Conservation (phyloP, 2,329 filamentous ascomycete genomes). For the Pyrenophora graminea region DNA sequence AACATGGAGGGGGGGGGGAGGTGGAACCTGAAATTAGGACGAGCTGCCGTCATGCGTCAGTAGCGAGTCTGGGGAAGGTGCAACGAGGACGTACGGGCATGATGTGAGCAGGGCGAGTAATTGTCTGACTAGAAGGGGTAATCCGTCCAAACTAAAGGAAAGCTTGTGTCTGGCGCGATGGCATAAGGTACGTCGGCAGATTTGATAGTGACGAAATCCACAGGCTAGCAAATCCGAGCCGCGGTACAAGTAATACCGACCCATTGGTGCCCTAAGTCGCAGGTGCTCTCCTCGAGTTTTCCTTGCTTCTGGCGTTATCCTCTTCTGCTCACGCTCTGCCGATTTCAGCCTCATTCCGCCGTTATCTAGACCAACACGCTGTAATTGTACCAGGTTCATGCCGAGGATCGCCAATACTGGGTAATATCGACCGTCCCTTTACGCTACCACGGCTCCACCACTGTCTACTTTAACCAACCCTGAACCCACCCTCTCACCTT, state of each 20-base stretch:
- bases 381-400: slow-evolving; percentile 19
- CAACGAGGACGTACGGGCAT: slow-evolving; percentile 36
- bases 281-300: background rate
- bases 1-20: slow-evolving; percentile 3
- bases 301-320: slow-evolving; percentile 2
- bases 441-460: slow-evolving; percentile 25
- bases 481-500: slow-evolving; percentile 21
- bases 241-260: slow-evolving; percentile 21
- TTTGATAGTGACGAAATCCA: slow-evolving; percentile 25
- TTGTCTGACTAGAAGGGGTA: slow-evolving; percentile 4
- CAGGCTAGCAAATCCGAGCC: slow-evolving; percentile 20
- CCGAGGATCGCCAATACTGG: slow-evolving; percentile 15
- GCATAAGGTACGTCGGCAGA: slow-evolving; percentile 20
- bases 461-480: slow-evolving; percentile 24
- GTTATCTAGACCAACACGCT: slow-evolving; percentile 4
- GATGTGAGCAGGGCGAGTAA: slow-evolving; percentile 5
- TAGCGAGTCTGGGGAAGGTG: slow-evolving; percentile 14
- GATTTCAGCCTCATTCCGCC: slow-evolving; percentile 15
- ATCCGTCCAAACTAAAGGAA: slow-evolving; percentile 7
- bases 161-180: slow-evolving; percentile 21
- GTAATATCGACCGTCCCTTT: slow-evolving; percentile 20
- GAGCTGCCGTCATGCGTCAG: slow-evolving; percentile 52
- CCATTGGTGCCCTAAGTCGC: slow-evolving; percentile 8
- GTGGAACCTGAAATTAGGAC: slow-evolving; percentile 57
- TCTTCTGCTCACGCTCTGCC: slow-evolving; percentile 10